phyloP scores from a whole-genome alignment of 2,329 filamentous ascomycete genomes.

The Paecilomyces dactylethromorphus region DNA sequence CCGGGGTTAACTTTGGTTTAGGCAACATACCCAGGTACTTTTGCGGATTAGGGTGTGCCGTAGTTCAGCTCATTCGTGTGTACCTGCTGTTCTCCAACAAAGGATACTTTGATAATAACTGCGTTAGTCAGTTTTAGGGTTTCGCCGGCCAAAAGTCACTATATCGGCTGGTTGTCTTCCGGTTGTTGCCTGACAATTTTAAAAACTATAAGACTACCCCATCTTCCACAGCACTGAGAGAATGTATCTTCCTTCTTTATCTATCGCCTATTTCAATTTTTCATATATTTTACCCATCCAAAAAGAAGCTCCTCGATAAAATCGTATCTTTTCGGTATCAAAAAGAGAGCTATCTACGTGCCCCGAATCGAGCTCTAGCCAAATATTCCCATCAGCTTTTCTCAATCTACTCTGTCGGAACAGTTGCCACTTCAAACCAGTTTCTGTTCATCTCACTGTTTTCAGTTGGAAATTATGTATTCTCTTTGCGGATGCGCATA shows the following conservation, averaged over 20 bases:
- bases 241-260: neutral
- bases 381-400: neutral
- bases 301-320: neutral
- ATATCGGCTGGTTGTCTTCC: neutral
- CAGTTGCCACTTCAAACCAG: neutral
- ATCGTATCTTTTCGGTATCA: neutral
- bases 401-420: neutral
- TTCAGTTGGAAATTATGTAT: neutral
- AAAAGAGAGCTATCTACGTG: neutral
- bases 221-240: neutral
- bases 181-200: neutral
- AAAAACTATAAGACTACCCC: neutral
- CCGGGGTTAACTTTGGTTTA: neutral
- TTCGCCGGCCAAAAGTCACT: neutral
- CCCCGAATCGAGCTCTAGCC: neutral
- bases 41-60: neutral
- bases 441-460: neutral
- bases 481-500: slow-evolving; percentile 6
- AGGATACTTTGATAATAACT: neutral
- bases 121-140: neutral
- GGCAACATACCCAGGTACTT: neutral
- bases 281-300: neutral
- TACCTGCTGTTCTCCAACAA: neutral
- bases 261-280: neutral
- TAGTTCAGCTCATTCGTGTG: neutral